Evolutionary conservation across 164 flowering plant genomes (phyloP), one percentile per base, ranked within the genome.

Genomic region (Annona squamosa): DNA sequence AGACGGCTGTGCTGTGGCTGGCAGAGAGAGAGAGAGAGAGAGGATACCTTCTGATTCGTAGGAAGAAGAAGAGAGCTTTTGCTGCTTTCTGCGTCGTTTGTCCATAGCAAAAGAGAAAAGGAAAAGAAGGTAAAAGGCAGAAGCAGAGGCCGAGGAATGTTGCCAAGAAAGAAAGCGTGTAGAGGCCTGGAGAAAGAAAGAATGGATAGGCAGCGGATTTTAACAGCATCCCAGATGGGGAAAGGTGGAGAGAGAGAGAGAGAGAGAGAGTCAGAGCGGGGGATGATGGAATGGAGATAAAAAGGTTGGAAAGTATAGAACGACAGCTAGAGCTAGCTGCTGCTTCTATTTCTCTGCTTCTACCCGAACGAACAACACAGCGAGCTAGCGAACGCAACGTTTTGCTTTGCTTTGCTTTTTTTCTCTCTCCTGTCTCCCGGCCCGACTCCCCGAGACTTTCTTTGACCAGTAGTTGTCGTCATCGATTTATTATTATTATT

Each of bases 31-130:
- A 65, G 68, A 12, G 68, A 66, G 47, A 66, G n/a, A 66, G n/a
- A 44, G 43, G 45, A 13, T n/a, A 66, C 68, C 68, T 43, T 66
- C 68, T 5, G 68, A 44, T 17, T 66, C 68, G 12, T 43, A n/a
- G 48, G 44, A 42, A 5, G 44, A 42, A 18, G 68, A 66, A 18
- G 68, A 66, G 44, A 12, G 42, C 46, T 66, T 66, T 17, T 46
- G 68, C 68, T 66, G 46, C 68, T 66, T 66, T 43, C 68, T 66
- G 46, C 68, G 68, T 1, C 48, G 68, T 66, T 66, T 66, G 17
- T 66, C 59, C 59, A 52, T 52, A 52, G 9, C 10, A 52, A 52
- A 2, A 16, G 59, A 52, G 59, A 9, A 52, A 52, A 52, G 59
- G 59, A 52, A 52, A 9, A 16, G 13, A 16, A 26, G 13, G 17